Percentiles rank a stretch among this genome's conserved stretches.
Evolutionary conservation across 768 basidiomycete genomes (phyloP).

Genomic region (Russula sp.): DNA sequence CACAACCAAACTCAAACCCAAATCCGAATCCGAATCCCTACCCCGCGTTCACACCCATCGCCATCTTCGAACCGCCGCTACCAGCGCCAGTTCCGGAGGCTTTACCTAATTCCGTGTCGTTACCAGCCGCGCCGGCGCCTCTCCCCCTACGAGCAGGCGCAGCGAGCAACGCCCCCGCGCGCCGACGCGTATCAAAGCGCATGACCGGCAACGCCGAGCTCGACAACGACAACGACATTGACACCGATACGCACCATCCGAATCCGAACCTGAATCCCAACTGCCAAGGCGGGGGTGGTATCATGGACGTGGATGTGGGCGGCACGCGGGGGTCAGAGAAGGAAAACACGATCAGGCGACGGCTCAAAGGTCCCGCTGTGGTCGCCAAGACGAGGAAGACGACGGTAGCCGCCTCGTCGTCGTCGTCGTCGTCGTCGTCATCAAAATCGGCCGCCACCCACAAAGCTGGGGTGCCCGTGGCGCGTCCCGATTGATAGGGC

Average conservation of each 20-base stretch:
- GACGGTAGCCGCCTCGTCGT: not conserved
- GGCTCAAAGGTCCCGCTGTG: slow-evolving; percentile 14
- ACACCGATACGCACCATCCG: not conserved
- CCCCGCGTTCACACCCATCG: not conserved
- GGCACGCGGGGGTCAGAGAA: slow-evolving; percentile 17
- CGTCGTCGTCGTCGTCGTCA: not conserved
- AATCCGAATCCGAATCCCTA: not conserved
- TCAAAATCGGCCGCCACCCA: not conserved
- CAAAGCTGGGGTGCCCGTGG: slow-evolving; percentile 27
- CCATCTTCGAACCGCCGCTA: slow-evolving; percentile 8
- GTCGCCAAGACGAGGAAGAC: slow-evolving; percentile 8
- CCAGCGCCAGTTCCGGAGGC: not conserved
- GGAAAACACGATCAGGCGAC: slow-evolving; percentile 24
- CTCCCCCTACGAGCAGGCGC: slow-evolving; percentile 12
- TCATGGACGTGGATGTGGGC: slow-evolving; percentile 7
- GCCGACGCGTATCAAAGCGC: slow-evolving; percentile 18
- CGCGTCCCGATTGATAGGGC: slow-evolving; percentile 63
- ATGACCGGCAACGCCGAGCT: slow-evolving; percentile 16
- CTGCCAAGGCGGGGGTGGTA: not conserved
- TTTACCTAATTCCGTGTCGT: slow-evolving; percentile 5
- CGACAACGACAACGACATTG: slow-evolving; percentile 12
- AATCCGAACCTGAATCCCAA: not conserved
- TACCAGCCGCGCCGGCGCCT: not conserved
- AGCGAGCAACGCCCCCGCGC: slow-evolving; percentile 16
- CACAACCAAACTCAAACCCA: too few species aligned